Percentiles rank a stretch among this genome's conserved stretches.
Conservation (phyloP, 192 early-diverging fungal genomes). For the Entomortierella chlamydospora region DNA sequence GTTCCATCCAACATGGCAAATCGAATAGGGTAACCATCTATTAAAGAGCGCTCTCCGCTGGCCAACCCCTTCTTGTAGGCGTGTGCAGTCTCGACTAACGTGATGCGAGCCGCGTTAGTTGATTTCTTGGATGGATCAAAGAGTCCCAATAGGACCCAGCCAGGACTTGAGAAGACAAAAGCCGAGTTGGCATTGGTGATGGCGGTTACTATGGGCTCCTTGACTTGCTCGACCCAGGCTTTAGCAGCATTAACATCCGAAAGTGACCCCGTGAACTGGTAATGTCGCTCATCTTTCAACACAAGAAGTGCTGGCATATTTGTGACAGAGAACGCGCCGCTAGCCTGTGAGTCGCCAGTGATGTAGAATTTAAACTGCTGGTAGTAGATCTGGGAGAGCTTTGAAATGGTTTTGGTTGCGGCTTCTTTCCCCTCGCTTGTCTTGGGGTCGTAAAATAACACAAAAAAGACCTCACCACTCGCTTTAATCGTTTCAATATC, state of each 20-base stretch:
- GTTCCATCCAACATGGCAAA: slow-evolving; percentile 75
- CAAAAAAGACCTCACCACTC: slow-evolving; percentile 61
- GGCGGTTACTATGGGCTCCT: slow-evolving; percentile 72
- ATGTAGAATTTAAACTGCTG: slow-evolving; percentile 55
- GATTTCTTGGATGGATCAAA: slow-evolving; percentile 60
- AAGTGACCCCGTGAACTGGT: slow-evolving; percentile 30
- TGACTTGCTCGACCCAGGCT: slow-evolving; percentile 73
- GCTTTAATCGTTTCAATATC: slow-evolving; percentile 57
- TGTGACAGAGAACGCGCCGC: slow-evolving; percentile 23
- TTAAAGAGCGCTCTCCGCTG: slow-evolving; percentile 4
- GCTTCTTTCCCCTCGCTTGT: slow-evolving; percentile 51
- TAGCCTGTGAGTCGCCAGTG: slow-evolving; percentile 34
- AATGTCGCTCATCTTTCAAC: slow-evolving; percentile 69
- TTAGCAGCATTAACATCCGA: slow-evolving; percentile 57
- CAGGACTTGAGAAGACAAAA: slow-evolving; percentile 72
- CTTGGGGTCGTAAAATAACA: slow-evolving; percentile 67
- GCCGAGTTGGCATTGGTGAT: slow-evolving; percentile 77
- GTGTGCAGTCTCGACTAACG: slow-evolving; percentile 47
- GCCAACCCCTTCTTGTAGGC: slow-evolving; percentile 29
- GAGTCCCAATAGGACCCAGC: slow-evolving; percentile 73
- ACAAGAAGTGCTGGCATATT: slow-evolving; percentile 64
- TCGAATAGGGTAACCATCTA: slow-evolving; percentile 13
- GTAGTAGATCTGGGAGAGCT: slow-evolving; percentile 35
- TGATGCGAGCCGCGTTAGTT: slow-evolving; percentile 4
- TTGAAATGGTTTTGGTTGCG: slow-evolving; percentile 25